These are phyloP conservation scores for Cokeromyces recurvatus DNA, from an alignment of 371 early-diverging fungal species.

Conservation along the genomic window DNA sequence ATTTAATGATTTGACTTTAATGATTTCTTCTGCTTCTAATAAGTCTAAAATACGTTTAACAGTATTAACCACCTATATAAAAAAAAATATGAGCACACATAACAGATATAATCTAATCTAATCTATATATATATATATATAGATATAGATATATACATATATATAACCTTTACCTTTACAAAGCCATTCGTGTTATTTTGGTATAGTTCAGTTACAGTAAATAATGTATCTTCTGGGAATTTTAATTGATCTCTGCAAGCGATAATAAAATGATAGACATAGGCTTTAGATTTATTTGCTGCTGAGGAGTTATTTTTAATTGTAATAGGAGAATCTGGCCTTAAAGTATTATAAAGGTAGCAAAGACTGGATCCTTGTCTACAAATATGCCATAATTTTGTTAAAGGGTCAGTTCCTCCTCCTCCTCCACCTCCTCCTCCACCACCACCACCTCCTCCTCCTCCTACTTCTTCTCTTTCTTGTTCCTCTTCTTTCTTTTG, in stretches of 20 bases:
- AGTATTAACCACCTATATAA: slow-evolving; percentile 34
- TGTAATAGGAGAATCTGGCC: slow-evolving; percentile 48
- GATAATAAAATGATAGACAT: slow-evolving; percentile 73
- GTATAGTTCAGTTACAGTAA: slow-evolving; percentile 81
- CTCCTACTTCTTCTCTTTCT: no score
- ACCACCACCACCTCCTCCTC: no score
- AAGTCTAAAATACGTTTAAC: slow-evolving; percentile 29
- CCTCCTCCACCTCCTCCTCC: no score
- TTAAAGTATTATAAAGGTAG: slow-evolving; percentile 72
- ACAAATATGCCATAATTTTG: slow-evolving; percentile 84
- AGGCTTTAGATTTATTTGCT: slow-evolving; percentile 73
- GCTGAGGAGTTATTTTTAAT: slow-evolving; percentile 46
- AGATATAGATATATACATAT: background rate
- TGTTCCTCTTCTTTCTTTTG: no score
- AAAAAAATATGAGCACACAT: no score
- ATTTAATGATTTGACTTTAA: slow-evolving; percentile 15
- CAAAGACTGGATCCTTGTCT: slow-evolving; percentile 86
- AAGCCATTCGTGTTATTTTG: slow-evolving; percentile 94
- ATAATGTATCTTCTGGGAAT: slow-evolving; percentile 68
- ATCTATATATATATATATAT: no score
- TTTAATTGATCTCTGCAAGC: slow-evolving; percentile 70
- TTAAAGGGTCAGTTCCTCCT: slow-evolving; percentile 81
- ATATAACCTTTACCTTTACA: slow-evolving; percentile 70
- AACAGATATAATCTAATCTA: no score
- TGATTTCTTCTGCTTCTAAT: slow-evolving; percentile 27